Evolutionary conservation across 495 filamentous ascomycete genomes (phyloP), one percentile per base, ranked within the genome.

Genomic region (Pseudoneurospora amorphoporcata): DNA sequence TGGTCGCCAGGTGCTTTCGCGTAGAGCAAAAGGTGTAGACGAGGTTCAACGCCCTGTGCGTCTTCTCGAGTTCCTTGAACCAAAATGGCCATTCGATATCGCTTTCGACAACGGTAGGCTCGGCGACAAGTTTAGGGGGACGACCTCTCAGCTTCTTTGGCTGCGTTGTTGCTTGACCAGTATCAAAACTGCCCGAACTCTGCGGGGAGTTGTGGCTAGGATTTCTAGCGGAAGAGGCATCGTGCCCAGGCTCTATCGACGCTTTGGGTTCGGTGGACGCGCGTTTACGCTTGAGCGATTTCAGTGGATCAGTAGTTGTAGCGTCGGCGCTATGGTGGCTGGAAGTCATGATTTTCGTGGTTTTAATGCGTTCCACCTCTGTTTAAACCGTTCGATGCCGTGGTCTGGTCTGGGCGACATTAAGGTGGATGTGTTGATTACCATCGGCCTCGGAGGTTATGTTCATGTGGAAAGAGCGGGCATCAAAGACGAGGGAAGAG

Each of bases 1-100:
- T 97, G 0, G 95, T 98, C 0, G 90, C 90, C 8, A 98, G 84
- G 73, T 97, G 93, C 78, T 96, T 97, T 9, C 96, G 90, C 8
- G 95, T 94, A 77, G 90, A 95, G 80, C 92, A 94, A 81, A 99
- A 98, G 1, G 95, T 98, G 77, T 92, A 97, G 8, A 98, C 93
- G 4, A 98, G 81, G 76, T 97, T 98, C 71, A 99, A 81, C 8
- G 96, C 94, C 70, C 90, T 87, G 78, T 97, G 91, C 0, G 89
- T 92, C 77, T 92, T 90, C 7, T 90, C 88, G 8, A 99, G 87
- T 45, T 84, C 82, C 58, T 87, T 89, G 79, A 98, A 92, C 70
- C 85, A 82, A 1, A 87, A 84, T 0, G 95, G 95, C 93, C 94
- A 96, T 47, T 90, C 75, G 47, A 80, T 70, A 6, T 41, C 41